These are phyloP conservation scores for Albatrellus sp. DNA, from an alignment of 1,284 basidiomycete genomes.

Conservation along the genomic window DNA sequence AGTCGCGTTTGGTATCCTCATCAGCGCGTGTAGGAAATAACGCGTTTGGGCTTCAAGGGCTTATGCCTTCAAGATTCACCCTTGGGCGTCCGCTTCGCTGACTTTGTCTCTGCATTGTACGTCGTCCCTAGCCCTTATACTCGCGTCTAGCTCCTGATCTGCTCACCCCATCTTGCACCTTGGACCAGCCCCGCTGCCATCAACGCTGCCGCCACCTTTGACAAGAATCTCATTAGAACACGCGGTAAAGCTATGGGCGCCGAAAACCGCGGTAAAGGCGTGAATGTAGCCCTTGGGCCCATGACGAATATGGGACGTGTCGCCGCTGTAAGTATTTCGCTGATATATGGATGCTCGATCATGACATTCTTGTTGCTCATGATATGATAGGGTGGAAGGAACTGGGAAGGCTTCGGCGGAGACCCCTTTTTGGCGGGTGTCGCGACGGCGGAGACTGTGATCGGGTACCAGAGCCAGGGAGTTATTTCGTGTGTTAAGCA, in stretches of 20 bases:
- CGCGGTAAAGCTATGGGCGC: constrained; percentile 68
- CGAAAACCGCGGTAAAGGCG: constrained; percentile 74
- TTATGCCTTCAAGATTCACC: constrained; percentile 58
- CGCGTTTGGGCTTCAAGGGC: constrained; percentile 21
- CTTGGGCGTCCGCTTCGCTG: constrained; percentile 26
- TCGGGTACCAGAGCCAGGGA: constrained; percentile 62
- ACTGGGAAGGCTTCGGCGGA: constrained; percentile 79
- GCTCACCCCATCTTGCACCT: not conserved
- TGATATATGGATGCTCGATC: too few relatives aligned
- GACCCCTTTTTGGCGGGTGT: constrained; percentile 69
- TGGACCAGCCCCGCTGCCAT: too few relatives aligned
- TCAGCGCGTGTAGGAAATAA: too few relatives aligned
- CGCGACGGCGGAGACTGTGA: constrained; percentile 61
- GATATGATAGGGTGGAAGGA: too few relatives aligned
- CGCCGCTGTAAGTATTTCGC: too few relatives aligned
- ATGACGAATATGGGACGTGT: constrained; percentile 66
- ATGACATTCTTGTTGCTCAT: too few relatives aligned
- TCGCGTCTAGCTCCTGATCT: too few relatives aligned
- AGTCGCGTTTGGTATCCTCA: too few relatives aligned
- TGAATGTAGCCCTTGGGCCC: constrained; percentile 54
- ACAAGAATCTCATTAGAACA: constrained; percentile 47
- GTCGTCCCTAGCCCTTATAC: too few relatives aligned
- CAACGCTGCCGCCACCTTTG: too few relatives aligned
- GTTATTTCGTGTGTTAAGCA: constrained; percentile 76
- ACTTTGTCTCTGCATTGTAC: constrained; percentile 48